Conservation (phyloP, 148 eudicot species). For the Silene uniflora region DNA sequence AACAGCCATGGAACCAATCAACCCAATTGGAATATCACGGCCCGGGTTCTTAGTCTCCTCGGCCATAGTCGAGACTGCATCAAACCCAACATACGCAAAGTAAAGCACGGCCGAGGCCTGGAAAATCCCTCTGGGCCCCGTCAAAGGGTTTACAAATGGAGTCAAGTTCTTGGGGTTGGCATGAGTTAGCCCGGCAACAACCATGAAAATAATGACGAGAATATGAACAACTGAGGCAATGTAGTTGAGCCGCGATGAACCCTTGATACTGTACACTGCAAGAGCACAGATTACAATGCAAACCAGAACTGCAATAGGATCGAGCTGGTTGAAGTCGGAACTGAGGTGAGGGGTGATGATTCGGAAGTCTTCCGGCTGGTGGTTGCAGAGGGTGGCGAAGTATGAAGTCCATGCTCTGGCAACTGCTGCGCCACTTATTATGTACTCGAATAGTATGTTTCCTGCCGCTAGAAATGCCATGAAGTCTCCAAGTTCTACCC, state of each 20-base stretch:
- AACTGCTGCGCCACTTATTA: slow-evolving; percentile 45
- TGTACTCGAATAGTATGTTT: slow-evolving; percentile 27
- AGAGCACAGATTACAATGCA: slow-evolving; percentile 26
- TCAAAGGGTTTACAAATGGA: too few species aligned
- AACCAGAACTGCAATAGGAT: slow-evolving; percentile 53
- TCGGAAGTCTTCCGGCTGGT: slow-evolving; percentile 39
- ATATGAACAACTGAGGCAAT: too few species aligned
- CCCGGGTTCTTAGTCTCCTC: slow-evolving; percentile 58
- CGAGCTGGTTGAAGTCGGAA: slow-evolving; percentile 40
- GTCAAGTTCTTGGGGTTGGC: too few species aligned
- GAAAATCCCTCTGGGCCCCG: too few species aligned
- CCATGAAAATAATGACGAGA: too few species aligned
- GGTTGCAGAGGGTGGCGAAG: slow-evolving; percentile 55
- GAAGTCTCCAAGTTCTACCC: too few species aligned
- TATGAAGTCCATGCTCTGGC: slow-evolving; percentile 64
- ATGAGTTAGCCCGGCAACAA: too few species aligned
- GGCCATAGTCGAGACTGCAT: slow-evolving; percentile 43
- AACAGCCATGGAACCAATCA: slow-evolving; percentile 41
- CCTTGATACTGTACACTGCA: slow-evolving; percentile 33
- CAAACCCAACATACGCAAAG: too few species aligned
- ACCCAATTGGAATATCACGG: slow-evolving; percentile 45
- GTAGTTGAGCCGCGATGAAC: too few species aligned
- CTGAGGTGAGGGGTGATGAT: slow-evolving; percentile 26
- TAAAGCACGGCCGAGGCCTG: too few species aligned
- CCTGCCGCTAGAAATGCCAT: too few species aligned